Conservation (phyloP, 306 rosid species). For the Malus sylvestris region DNA sequence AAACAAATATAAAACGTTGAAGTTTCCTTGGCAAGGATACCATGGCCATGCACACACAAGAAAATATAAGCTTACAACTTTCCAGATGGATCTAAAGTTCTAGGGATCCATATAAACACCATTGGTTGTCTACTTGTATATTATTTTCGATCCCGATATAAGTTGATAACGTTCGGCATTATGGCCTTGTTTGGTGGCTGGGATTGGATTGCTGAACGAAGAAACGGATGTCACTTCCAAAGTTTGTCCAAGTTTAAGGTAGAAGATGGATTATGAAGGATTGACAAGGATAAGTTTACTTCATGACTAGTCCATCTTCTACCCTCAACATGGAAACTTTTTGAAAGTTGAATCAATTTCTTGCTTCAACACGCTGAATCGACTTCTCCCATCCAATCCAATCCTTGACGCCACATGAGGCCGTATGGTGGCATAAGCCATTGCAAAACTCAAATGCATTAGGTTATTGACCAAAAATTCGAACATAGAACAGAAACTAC, state of each 20-base stretch:
- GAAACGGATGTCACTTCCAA: not conserved
- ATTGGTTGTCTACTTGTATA: not conserved
- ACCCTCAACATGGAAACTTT: not conserved
- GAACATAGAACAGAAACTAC: constrained; percentile 31
- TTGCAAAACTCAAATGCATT: constrained; percentile 3
- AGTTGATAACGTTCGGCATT: not conserved
- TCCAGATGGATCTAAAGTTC: not conserved
- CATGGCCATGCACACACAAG: not conserved
- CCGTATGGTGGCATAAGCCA: not conserved
- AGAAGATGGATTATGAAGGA: not conserved
- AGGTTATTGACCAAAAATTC: constrained; percentile 5
- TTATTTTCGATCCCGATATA: not conserved
- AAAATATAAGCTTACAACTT: not conserved
- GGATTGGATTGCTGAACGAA: not conserved
- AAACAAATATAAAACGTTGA: not conserved
- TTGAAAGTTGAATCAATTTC: not conserved
- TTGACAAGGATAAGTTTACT: not conserved
- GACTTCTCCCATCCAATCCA: not conserved
- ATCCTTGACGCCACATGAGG: not conserved
- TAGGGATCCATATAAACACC: not conserved
- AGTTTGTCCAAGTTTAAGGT: not conserved
- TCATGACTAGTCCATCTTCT: not conserved
- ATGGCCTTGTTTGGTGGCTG: not conserved
- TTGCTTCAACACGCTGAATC: too few species aligned
- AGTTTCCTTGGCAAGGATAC: not conserved